Base-by-base conservation (phyloP, 495 filamentous ascomycete genomes). In the Aspergillus cavernicola region DNA sequence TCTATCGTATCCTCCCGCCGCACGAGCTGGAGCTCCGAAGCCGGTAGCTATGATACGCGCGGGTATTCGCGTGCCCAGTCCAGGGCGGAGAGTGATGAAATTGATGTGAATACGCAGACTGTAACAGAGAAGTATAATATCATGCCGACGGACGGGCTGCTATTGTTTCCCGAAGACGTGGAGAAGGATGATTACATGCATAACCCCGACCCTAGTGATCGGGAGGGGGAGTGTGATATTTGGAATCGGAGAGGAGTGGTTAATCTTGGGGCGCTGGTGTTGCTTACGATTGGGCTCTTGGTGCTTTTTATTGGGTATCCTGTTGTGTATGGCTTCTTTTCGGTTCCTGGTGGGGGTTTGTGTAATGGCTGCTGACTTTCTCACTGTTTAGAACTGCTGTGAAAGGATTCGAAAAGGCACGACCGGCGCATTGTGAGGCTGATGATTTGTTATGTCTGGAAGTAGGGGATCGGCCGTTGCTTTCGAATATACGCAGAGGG, bases 71-170 rank as follows among this genome's bases (percentile, higher is more conserved):
- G 80, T 60, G 72, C 79, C 2, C 79, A 80, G 12, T 88, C 84
- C 37, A 70, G 79, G 52, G 78, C 79, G 6, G 82, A 75, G 0
- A 86, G 84, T 56, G 83, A 87, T 35, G 84, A 86, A 18, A 77
- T 85, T 24, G 72, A 82, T 57, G 66, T 89, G 24, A 89, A 87
- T 59, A 89, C 85, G 4, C 86, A 90, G 66, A 89, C 87, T 4
- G 87, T 89, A 2, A 83, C 84, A 11, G 85, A 88, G 56, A 90
- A 90, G 61, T 90, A 85, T 60, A 88, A 87, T 59, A 89, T 90
- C 44, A 77, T 83, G 67, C 87, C 87, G 2, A 86, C 84, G 6
- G 81, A 84, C 28, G 86, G 84, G 0, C 64, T 90, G 52, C 61
- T 91, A 23, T 65, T 90, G 18, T 89, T 85, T 61, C 87, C 85